Evolutionary conservation across 2,329 filamentous ascomycete genomes (phyloP).

Genomic region (Magnaporthiopsis incrustans): DNA sequence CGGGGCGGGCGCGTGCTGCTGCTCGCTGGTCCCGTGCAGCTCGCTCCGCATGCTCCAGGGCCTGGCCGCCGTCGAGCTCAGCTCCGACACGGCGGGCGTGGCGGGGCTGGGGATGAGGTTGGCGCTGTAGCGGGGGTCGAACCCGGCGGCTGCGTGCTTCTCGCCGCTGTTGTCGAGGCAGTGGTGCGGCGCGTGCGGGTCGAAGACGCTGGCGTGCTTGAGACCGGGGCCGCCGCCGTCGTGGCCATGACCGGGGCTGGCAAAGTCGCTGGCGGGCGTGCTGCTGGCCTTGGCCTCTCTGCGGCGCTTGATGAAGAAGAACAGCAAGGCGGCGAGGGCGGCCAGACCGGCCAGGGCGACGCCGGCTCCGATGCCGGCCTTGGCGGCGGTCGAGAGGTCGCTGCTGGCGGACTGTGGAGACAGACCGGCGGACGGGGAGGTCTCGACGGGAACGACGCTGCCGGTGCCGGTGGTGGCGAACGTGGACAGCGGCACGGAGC

Average conservation of each 20-base stretch:
- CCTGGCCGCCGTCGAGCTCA: slow-evolving; percentile 11
- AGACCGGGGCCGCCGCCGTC: not conserved
- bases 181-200: not conserved
- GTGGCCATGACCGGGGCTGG: not conserved
- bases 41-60: slow-evolving; percentile 17
- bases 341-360: slow-evolving; percentile 4
- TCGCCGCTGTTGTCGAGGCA: not conserved
- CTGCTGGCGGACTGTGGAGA: not conserved
- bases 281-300: not conserved
- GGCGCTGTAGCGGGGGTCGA: not conserved
- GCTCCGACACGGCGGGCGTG: slow-evolving; percentile 11
- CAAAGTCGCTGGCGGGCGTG: not conserved
- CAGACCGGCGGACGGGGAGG: not conserved
- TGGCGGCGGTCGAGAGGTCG: slow-evolving; percentile 17
- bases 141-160: not conserved
- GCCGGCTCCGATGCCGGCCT: slow-evolving; percentile 12
- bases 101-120: not conserved
- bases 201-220: not conserved
- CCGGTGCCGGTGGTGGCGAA: not conserved
- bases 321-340: not conserved
- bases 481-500: not conserved
- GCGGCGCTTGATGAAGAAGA: slow-evolving; percentile 2
- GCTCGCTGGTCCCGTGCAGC: slow-evolving; percentile 11
- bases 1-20: not conserved
- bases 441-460: not conserved